phyloP scores from a whole-genome alignment of 2,329 filamentous ascomycete species.

The Epichloe gansuensis region DNA sequence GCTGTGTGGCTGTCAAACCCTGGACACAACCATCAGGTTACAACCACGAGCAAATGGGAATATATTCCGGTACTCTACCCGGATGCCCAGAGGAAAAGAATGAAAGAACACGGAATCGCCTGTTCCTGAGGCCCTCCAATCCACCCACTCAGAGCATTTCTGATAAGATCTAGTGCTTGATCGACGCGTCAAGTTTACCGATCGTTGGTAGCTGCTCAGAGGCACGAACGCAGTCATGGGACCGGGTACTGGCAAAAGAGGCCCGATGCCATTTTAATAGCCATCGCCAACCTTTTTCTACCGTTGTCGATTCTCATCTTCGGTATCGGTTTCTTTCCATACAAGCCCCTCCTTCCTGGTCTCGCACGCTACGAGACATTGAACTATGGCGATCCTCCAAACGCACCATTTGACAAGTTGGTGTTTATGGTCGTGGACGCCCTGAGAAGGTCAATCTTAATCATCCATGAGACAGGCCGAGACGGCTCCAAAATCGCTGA shows the following conservation, averaged over 20 bases:
- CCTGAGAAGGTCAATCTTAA: constrained; percentile 55
- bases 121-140: background rate
- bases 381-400: constrained; percentile 42
- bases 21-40: background rate
- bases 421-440: constrained; percentile 98
- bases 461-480: background rate
- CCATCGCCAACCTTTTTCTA: constrained; percentile 64
- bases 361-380: constrained; percentile 56
- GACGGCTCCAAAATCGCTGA: background rate
- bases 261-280: constrained; percentile 33
- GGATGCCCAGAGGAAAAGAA: background rate
- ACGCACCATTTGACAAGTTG: constrained; percentile 72
- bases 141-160: background rate
- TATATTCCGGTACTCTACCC: background rate
- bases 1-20: background rate
- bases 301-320: constrained; percentile 66
- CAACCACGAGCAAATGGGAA: background rate
- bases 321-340: constrained; percentile 89
- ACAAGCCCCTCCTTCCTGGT: constrained; percentile 86
- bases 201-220: background rate
- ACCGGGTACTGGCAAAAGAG: constrained; percentile 15
- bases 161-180: background rate
- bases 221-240: constrained; percentile 13
- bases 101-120: background rate
- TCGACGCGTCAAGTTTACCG: background rate